Conservation (phyloP, 2,329 filamentous ascomycete species). For the Emydomyces testavorans region DNA sequence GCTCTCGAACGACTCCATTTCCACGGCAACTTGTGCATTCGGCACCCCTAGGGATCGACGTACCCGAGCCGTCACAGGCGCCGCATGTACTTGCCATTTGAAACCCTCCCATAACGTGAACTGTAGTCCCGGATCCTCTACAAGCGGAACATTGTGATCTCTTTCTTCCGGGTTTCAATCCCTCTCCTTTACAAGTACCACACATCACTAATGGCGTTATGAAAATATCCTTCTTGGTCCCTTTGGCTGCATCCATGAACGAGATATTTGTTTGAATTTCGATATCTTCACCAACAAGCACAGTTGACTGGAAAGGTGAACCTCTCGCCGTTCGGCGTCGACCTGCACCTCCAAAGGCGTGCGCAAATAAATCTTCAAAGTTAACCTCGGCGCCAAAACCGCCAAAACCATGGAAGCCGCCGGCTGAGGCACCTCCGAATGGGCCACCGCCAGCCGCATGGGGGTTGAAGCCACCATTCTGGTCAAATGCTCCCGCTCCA, state of each 20-base stretch:
- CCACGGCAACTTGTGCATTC: conserved; percentile 73
- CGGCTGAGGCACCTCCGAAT: conserved; percentile 46
- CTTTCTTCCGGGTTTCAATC: conserved; percentile 69
- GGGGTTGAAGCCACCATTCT: conserved; percentile 65
- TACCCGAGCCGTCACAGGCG: conserved; percentile 66
- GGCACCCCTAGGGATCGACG: conserved; percentile 62
- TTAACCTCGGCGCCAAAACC: conserved; percentile 78
- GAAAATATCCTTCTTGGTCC: conserved; percentile 73
- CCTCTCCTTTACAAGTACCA: conserved; percentile 69
- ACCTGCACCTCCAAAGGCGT: conserved; percentile 61
- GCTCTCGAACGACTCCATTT: conserved; percentile 71
- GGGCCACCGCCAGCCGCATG: conserved; percentile 45
- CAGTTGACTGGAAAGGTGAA: conserved; percentile 64
- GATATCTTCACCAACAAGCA: conserved; percentile 88
- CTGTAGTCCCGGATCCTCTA: conserved; percentile 71
- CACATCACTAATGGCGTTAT: conserved; percentile 75
- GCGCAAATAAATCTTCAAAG: conserved; percentile 85
- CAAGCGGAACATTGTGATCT: conserved; percentile 65
- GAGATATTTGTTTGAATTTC: conserved; percentile 87
- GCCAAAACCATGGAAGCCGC: conserved; percentile 48
- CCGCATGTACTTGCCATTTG: conserved; percentile 89
- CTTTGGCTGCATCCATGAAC: conserved; percentile 93
- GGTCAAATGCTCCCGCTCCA: conserved; percentile 63
- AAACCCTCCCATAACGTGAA: conserved; percentile 88
- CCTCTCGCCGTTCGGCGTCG: conserved; percentile 44